A percentile compares a stretch with the other conserved stretches of the same genome.
phyloP scores from a whole-genome alignment of 805 yeast genomes.

The Spencermartinsiella europaea region DNA sequence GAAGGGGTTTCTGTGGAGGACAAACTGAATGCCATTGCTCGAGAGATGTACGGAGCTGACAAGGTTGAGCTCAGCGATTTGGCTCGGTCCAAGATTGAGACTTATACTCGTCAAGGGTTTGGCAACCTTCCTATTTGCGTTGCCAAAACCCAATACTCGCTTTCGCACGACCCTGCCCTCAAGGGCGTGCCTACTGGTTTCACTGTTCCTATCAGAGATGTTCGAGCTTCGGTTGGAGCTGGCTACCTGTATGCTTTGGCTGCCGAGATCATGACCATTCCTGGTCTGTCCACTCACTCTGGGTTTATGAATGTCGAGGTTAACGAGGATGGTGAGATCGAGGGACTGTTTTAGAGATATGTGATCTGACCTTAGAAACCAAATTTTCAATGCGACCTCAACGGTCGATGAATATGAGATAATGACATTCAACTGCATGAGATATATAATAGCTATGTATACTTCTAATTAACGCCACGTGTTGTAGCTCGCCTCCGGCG shows the following conservation, averaged over 20 bases:
- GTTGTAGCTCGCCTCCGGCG: too few species aligned
- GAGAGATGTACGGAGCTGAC: constrained; percentile 89
- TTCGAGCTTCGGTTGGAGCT: constrained; percentile 92
- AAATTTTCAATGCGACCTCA: neutral
- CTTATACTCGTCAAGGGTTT: constrained; percentile 82
- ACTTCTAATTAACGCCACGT: neutral
- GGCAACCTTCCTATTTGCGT: constrained; percentile 90
- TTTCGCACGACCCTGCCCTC: constrained; percentile 87
- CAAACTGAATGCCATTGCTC: constrained; percentile 73
- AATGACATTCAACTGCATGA: constrained; percentile 14
- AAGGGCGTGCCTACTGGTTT: constrained; percentile 96
- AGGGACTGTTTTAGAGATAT: constrained; percentile 74
- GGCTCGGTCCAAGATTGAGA: constrained; percentile 75
- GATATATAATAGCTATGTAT: neutral
- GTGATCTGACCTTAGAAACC: too few species aligned
- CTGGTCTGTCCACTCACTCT: constrained; percentile 93
- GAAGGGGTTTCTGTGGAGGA: constrained; percentile 66
- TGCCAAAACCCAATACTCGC: constrained; percentile 95
- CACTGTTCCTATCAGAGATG: constrained; percentile 89
- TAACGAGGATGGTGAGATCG: constrained; percentile 82
- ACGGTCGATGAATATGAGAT: constrained; percentile 1
- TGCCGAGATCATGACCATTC: constrained; percentile 95
- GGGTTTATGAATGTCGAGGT: constrained; percentile 98
- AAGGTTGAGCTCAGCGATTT: constrained; percentile 74
- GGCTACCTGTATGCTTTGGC: constrained; percentile 95